Conservation (phyloP, 2,329 filamentous ascomycete species). For the Neoscytalidium dimidiatum region DNA sequence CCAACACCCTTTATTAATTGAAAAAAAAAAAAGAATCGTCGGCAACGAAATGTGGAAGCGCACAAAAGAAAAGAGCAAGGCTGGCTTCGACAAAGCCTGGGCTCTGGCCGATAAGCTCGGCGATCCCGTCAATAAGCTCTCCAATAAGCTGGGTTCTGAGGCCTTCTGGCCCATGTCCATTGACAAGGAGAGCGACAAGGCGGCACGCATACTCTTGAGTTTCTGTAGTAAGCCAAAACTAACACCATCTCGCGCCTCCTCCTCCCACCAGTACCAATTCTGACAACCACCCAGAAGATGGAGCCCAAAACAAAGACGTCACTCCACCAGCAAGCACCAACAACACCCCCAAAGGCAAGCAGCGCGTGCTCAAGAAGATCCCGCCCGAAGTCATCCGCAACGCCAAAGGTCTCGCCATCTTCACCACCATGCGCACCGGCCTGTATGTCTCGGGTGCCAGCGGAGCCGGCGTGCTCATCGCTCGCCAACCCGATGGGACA, state of each 20-base stretch:
- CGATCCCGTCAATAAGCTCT: conserved; percentile 75
- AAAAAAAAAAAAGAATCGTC: not conserved
- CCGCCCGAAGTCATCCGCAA: conserved; percentile 69
- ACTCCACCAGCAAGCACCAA: conserved; percentile 32
- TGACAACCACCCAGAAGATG: conserved; percentile 55
- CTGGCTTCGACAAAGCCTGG: conserved; percentile 75
- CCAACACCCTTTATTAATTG: not conserved
- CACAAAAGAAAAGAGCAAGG: conserved; percentile 59
- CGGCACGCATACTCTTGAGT: conserved; percentile 81
- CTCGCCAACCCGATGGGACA: conserved; percentile 77
- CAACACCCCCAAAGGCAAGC: conserved; percentile 43
- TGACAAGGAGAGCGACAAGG: conserved; percentile 89
- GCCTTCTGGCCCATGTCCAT: conserved; percentile 84
- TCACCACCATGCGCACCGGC: conserved; percentile 93
- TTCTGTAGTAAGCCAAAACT: conserved; percentile 71
- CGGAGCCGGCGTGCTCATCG: conserved; percentile 84
- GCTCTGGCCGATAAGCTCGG: conserved; percentile 68
- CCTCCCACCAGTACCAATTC: not conserved
- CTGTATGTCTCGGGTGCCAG: conserved; percentile 90
- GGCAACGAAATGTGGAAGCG: conserved; percentile 50
- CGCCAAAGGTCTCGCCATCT: conserved; percentile 87
- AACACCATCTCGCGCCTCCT: not conserved
- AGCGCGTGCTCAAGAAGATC: not conserved
- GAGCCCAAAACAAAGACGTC: conserved; percentile 64
- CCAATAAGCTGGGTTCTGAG: conserved; percentile 61